Percentiles rank a stretch among this genome's conserved stretches.
Conservation (phyloP, 768 basidiomycete species). For the Calvatia gigantea region DNA sequence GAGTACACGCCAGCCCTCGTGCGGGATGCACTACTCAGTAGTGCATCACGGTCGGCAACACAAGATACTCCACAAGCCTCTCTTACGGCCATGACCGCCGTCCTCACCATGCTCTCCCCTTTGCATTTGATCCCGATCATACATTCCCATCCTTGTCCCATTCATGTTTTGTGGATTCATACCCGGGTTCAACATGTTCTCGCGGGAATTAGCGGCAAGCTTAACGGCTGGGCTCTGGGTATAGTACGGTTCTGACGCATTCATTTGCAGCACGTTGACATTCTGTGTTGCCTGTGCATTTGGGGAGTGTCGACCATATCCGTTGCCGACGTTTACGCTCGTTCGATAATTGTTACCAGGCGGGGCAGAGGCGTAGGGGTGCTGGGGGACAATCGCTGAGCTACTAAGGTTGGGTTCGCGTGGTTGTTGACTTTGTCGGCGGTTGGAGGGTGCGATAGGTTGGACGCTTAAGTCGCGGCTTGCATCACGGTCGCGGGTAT, state of each 20-base stretch:
- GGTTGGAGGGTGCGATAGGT: conserved; percentile 60
- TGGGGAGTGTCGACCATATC: conserved; percentile 59
- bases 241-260: conserved; percentile 70
- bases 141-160: conserved; percentile 56
- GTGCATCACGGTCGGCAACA: conserved; percentile 61
- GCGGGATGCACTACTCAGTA: conserved; percentile 1
- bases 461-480: conserved; percentile 63
- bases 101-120: conserved; percentile 67
- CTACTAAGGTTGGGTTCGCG: conserved; percentile 36
- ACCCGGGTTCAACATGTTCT: conserved; percentile 47
- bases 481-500: conserved; percentile 45
- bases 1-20: conserved; percentile 32
- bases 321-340: conserved; percentile 22
- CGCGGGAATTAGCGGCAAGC: conserved; percentile 47
- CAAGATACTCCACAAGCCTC: conserved; percentile 59
- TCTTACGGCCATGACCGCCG: conserved; percentile 57
- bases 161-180: conserved; percentile 31
- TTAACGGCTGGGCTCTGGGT: conserved; percentile 48
- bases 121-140: conserved; percentile 67
- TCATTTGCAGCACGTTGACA: conserved; percentile 41
- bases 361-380: conserved; percentile 72
- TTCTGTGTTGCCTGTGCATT: conserved; percentile 35
- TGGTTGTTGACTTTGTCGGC: conserved; percentile 66
- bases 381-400: conserved; percentile 48
- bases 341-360: conserved; percentile 53